phyloP scores from a whole-genome alignment of 2,329 filamentous ascomycete genomes.

The Neofusicoccum parvum region DNA sequence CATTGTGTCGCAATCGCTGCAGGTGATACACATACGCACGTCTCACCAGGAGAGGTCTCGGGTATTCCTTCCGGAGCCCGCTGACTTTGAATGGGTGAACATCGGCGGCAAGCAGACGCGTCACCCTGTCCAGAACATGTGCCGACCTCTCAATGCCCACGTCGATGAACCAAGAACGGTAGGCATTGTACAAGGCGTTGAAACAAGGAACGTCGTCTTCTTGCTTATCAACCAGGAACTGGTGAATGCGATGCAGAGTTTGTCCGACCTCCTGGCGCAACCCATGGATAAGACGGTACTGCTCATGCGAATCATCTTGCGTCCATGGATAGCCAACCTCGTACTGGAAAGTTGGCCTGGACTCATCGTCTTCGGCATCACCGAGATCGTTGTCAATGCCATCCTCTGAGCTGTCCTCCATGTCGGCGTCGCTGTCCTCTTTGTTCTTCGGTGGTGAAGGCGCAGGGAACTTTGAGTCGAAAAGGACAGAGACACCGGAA shows the following conservation, averaged over 20 bases:
- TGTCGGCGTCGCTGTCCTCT: conserved; percentile 43
- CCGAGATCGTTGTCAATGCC: conserved; percentile 57
- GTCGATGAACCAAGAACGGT: conserved; percentile 95
- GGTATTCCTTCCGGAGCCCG: conserved; percentile 88
- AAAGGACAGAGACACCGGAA: conserved; percentile 85
- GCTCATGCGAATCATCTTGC: conserved; percentile 53
- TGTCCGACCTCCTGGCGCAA: conserved; percentile 79
- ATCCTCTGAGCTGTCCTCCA: conserved; percentile 48
- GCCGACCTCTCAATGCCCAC: conserved; percentile 95
- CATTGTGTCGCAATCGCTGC: conserved; percentile 91
- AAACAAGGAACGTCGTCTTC: conserved; percentile 97
- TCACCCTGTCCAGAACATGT: conserved; percentile 85
- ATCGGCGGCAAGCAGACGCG: conserved; percentile 81
- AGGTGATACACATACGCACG: conserved; percentile 93
- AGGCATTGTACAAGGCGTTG: conserved; percentile 87
- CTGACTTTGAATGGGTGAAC: conserved; percentile 93
- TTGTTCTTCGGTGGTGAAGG: conserved; percentile 31
- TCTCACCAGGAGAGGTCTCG: conserved; percentile 86
- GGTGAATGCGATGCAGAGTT: conserved; percentile 80
- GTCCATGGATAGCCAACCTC: conserved; percentile 82
- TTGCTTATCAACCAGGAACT: conserved; percentile 79
- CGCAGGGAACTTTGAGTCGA: conserved; percentile 65
- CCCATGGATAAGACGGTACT: conserved; percentile 77
- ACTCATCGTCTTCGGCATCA: conserved; percentile 75
- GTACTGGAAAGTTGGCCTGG: conserved; percentile 85